These are phyloP conservation scores for Saccharomycopsis fodiens DNA, from an alignment of 805 yeast species.

Conservation along the genomic window DNA sequence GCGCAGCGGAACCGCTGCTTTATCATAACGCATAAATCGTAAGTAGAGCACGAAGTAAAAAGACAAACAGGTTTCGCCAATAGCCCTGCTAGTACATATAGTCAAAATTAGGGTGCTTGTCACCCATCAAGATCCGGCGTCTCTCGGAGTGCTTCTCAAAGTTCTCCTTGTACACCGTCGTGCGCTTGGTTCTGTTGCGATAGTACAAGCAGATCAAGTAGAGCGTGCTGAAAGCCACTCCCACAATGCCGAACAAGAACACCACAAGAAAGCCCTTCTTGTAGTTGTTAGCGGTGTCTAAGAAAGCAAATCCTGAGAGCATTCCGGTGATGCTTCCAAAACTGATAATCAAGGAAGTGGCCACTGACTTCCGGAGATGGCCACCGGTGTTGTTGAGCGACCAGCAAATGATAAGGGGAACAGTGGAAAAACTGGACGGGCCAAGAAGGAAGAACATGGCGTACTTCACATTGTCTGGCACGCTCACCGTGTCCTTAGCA, in stretches of 20 bases:
- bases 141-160: slow-evolving; percentile 2
- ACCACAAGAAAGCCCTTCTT: slow-evolving; percentile 9
- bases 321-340: slow-evolving; percentile 44
- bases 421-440: slow-evolving; percentile 24
- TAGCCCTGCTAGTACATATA: slow-evolving; percentile 2
- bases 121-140: slow-evolving; percentile 6
- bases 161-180: slow-evolving; percentile 7
- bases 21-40: too few relatives aligned
- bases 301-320: slow-evolving; percentile 51
- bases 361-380: slow-evolving; percentile 50
- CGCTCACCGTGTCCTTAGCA: slow-evolving; percentile 31
- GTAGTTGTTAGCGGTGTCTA: neutral
- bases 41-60: too few relatives aligned
- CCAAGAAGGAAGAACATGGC: slow-evolving; percentile 35
- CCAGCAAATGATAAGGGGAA: slow-evolving; percentile 68
- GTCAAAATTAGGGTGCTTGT: slow-evolving; percentile 16
- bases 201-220: slow-evolving; percentile 3
- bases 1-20: too few relatives aligned
- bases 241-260: neutral
- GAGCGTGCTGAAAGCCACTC: slow-evolving; percentile 1
- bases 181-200: slow-evolving; percentile 11
- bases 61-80: too few relatives aligned
- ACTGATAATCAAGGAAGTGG: slow-evolving; percentile 56
- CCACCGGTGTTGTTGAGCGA: slow-evolving; percentile 31
- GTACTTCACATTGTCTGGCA: slow-evolving; percentile 41